Percentiles rank a stretch among this genome's conserved stretches.
These are phyloP conservation scores for Copromyces sp. DNA, from an alignment of 495 filamentous ascomycete genomes.

Conservation along the genomic window DNA sequence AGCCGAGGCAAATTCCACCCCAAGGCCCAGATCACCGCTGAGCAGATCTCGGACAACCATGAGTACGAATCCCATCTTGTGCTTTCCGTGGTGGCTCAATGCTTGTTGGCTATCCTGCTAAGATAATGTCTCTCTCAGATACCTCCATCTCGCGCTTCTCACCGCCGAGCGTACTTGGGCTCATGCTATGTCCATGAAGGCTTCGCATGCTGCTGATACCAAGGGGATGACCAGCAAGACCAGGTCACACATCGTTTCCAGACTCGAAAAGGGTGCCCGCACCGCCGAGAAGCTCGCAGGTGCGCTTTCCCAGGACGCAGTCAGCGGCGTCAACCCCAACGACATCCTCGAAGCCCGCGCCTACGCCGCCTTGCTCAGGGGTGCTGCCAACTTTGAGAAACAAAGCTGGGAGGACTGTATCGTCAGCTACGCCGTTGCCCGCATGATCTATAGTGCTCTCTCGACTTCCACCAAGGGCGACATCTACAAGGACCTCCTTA, in stretches of 20 bases:
- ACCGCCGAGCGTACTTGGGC: conserved; percentile 92
- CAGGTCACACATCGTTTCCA: conserved; percentile 76
- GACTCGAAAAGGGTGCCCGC: conserved; percentile 66
- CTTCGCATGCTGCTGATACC: conserved; percentile 65
- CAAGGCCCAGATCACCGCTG: conserved; percentile 60
- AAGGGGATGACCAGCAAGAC: conserved; percentile 70
- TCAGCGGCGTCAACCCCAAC: conserved; percentile 51
- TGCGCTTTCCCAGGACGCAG: conserved; percentile 47
- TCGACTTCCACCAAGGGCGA: conserved; percentile 49
- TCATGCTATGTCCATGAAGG: conserved; percentile 89
- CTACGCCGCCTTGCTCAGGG: conserved; percentile 64
- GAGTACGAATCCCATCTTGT: conserved; percentile 44
- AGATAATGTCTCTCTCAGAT: conserved; percentile 39
- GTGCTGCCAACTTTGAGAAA: conserved; percentile 73
- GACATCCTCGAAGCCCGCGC: conserved; percentile 81
- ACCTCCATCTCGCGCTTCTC: conserved; percentile 68
- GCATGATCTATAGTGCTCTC: conserved; percentile 74
- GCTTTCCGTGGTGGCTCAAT: background rate
- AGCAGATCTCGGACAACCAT: conserved; percentile 65
- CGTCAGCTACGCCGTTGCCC: conserved; percentile 59
- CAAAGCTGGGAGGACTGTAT: conserved; percentile 76
- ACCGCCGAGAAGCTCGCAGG: conserved; percentile 58
- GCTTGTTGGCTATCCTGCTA: background rate
- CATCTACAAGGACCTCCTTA: conserved; percentile 73
- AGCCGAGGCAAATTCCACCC: conserved; percentile 75